Evolutionary conservation across 805 yeast species (phyloP).

Genomic region (Priceomyces haplophilus): DNA sequence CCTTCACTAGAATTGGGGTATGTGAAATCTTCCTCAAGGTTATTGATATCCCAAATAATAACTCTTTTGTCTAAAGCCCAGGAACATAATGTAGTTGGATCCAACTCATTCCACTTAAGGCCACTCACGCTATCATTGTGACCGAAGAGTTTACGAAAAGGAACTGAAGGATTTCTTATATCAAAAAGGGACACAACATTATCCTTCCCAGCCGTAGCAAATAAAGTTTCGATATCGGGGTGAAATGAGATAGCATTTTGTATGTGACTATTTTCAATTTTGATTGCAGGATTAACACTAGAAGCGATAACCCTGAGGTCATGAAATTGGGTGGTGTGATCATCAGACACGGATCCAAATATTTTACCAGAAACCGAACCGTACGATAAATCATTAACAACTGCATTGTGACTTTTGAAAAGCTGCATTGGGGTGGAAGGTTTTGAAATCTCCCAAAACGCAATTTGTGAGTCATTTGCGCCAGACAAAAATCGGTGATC

Average conservation of each 20-base stretch:
- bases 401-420: slow-evolving; percentile 51
- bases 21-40: slow-evolving; percentile 51
- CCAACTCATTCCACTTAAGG: slow-evolving; percentile 50
- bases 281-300: slow-evolving; percentile 40
- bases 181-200: slow-evolving; percentile 74
- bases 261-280: slow-evolving; percentile 47
- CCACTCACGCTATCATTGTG: slow-evolving; percentile 48
- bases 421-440: slow-evolving; percentile 46
- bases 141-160: slow-evolving; percentile 65
- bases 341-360: slow-evolving; percentile 74
- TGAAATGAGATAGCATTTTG: slow-evolving; percentile 70
- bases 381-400: slow-evolving; percentile 68
- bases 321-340: slow-evolving; percentile 55
- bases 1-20: slow-evolving; percentile 24
- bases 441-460: slow-evolving; percentile 61
- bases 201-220: slow-evolving; percentile 80
- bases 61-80: slow-evolving; percentile 66
- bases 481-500: slow-evolving; percentile 54
- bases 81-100: slow-evolving; percentile 54
- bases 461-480: slow-evolving; percentile 63
- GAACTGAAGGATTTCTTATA: slow-evolving; percentile 55
- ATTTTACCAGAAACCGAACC: slow-evolving; percentile 40
- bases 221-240: slow-evolving; percentile 48
- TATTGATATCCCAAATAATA: slow-evolving; percentile 68
- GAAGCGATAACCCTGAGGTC: slow-evolving; percentile 46